Conservation (phyloP, 768 basidiomycete genomes). For the Trametes cinnabarina region DNA sequence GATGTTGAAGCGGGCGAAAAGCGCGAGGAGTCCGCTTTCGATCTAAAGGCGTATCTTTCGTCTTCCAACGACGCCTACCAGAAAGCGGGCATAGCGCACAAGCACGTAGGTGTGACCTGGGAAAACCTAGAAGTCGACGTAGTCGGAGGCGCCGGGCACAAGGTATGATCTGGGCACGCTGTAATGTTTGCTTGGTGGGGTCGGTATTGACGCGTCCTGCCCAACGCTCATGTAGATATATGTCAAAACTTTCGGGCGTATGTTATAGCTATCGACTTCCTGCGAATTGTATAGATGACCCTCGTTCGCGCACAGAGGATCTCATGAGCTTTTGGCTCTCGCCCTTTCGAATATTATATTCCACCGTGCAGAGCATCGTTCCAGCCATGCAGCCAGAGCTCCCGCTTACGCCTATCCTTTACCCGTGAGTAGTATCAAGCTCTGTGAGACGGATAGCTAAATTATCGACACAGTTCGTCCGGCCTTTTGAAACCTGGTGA, state of each 20-base stretch:
- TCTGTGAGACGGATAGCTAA: not conserved
- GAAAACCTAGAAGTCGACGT: constrained; percentile 64
- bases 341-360: constrained; percentile 50
- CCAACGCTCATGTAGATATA: no score
- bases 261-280: constrained; percentile 25
- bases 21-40: constrained; percentile 42
- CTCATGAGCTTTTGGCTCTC: constrained; percentile 50
- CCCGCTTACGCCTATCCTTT: constrained; percentile 53
- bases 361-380: constrained; percentile 40
- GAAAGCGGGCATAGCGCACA: constrained; percentile 64
- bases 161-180: constrained; percentile 46
- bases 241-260: constrained; percentile 59
- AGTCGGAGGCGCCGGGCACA: constrained; percentile 51
- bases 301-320: constrained; percentile 42
- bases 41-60: constrained; percentile 66
- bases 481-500: constrained; percentile 76
- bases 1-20: constrained; percentile 40
- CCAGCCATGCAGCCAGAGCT: constrained; percentile 30
- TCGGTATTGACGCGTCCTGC: no score
- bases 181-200: no score
- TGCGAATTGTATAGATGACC: no score
- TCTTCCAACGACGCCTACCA: constrained; percentile 67
- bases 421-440: constrained; percentile 42
- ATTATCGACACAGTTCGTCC: constrained; percentile 44
- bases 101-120: constrained; percentile 78